These are phyloP conservation scores for Candida quercuum DNA, from an alignment of 805 yeast species.

Conservation along the genomic window DNA sequence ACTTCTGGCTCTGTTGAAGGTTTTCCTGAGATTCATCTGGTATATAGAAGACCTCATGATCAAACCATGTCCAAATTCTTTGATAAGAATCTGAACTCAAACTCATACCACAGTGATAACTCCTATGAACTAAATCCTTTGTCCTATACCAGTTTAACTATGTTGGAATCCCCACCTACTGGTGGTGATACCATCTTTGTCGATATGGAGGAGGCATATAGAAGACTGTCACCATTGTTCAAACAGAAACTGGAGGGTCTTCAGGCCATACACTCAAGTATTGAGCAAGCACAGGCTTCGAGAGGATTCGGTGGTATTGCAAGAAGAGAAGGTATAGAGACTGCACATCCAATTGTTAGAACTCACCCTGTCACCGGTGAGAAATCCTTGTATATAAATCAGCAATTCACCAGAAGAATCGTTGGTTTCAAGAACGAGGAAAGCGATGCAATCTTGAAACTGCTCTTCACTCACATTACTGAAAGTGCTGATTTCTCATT, in stretches of 20 bases:
- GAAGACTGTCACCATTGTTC: constrained; percentile 44
- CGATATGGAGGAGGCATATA: constrained; percentile 49
- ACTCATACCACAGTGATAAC: constrained; percentile 47
- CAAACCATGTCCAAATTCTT: constrained; percentile 6
- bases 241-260: constrained; percentile 40
- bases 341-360: constrained; percentile 50
- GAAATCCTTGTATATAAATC: constrained; percentile 52
- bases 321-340: constrained; percentile 30
- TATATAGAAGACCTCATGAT: constrained; percentile 23
- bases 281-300: constrained; percentile 40
- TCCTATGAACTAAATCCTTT: constrained; percentile 55
- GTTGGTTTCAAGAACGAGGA: constrained; percentile 49
- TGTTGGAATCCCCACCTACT: constrained; percentile 41
- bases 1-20: constrained; percentile 60
- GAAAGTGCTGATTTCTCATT: constrained; percentile 31
- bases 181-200: constrained; percentile 56
- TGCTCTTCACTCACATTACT: constrained; percentile 41
- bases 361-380: constrained; percentile 64
- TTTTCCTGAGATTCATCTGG: constrained; percentile 60
- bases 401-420: constrained; percentile 44
- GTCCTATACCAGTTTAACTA: constrained; percentile 48
- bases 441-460: constrained; percentile 40
- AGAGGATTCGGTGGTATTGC: constrained; percentile 43
- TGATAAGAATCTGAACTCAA: constrained; percentile 6
- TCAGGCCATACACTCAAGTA: constrained; percentile 36